Conservation (phyloP, 2,329 filamentous ascomycete species). For the Fusarium sublunatum region DNA sequence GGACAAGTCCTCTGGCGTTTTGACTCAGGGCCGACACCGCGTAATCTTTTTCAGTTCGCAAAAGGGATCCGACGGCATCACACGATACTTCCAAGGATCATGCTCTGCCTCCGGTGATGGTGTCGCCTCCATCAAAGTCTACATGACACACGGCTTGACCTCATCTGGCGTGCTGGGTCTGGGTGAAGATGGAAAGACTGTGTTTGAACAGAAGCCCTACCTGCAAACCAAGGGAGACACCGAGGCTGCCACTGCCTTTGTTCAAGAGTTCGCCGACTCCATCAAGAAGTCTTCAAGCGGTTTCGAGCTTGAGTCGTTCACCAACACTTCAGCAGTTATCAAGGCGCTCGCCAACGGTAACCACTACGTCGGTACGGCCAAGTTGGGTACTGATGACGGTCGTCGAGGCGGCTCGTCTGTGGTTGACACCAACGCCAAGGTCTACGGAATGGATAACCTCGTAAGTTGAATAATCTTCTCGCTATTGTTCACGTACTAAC, state of each 20-base stretch:
- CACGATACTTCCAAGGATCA: constrained; percentile 74
- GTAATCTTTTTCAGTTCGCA: constrained; percentile 68
- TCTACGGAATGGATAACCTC: constrained; percentile 74
- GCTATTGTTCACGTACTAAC: neutral
- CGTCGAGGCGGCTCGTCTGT: constrained; percentile 65
- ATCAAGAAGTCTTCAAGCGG: constrained; percentile 52
- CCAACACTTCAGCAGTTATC: constrained; percentile 46
- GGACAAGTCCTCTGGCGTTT: constrained; percentile 65
- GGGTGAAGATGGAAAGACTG: constrained; percentile 65
- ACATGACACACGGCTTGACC: constrained; percentile 71
- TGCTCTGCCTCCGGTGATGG: constrained; percentile 70
- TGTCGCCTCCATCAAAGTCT: constrained; percentile 65
- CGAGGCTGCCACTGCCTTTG: constrained; percentile 71
- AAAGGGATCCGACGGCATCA: constrained; percentile 66
- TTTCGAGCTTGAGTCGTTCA: constrained; percentile 22
- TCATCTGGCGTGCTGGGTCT: constrained; percentile 72
- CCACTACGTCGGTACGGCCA: constrained; percentile 68
- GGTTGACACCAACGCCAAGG: constrained; percentile 70
- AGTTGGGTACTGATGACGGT: constrained; percentile 68
- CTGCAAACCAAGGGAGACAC: constrained; percentile 69
- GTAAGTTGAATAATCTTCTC: constrained; percentile 2
- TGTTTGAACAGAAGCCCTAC: constrained; percentile 69
- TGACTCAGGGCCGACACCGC: constrained; percentile 72
- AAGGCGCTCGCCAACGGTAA: constrained; percentile 52
- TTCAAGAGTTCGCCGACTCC: constrained; percentile 68